These are phyloP conservation scores for Trametopsis cervina DNA, from an alignment of 768 basidiomycete species.

Conservation along the genomic window DNA sequence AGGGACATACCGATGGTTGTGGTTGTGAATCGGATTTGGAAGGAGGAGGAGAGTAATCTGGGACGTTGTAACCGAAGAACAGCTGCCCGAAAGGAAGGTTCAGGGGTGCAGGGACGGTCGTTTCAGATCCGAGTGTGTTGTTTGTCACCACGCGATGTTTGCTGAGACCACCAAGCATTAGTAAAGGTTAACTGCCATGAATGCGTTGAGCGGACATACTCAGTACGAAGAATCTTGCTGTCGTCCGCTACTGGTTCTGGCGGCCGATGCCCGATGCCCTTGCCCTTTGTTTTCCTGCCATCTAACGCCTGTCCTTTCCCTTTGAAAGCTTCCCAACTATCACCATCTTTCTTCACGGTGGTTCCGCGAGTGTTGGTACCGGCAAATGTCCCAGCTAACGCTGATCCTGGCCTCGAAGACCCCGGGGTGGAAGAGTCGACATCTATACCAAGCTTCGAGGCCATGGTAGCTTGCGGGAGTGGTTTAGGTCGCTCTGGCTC, in stretches of 20 bases:
- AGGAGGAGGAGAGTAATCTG: conserved; percentile 52
- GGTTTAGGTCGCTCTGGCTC: conserved; percentile 88
- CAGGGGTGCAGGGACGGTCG: conserved; percentile 82
- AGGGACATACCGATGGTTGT: conserved; percentile 13
- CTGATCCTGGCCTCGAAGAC: conserved; percentile 74
- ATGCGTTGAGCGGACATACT: conserved; percentile 54
- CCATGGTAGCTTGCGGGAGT: conserved; percentile 84
- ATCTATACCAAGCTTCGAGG: conserved; percentile 94
- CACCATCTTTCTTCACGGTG: conserved; percentile 65
- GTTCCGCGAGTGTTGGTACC: conserved; percentile 36
- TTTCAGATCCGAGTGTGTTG: conserved; percentile 62
- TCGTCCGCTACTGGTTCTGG: conserved; percentile 70
- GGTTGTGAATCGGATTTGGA: conserved; percentile 8
- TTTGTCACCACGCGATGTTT: conserved; percentile 81
- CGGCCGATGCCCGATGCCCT: conserved; percentile 80
- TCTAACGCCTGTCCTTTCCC: conserved; percentile 88
- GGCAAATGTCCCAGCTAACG: conserved; percentile 62
- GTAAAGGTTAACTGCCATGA: conserved; percentile 10
- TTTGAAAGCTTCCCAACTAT: conserved; percentile 93
- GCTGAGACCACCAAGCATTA: conserved; percentile 33
- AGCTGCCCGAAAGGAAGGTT: conserved; percentile 89
- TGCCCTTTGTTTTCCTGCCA: conserved; percentile 92
- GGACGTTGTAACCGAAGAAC: conserved; percentile 92
- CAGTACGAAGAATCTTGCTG: conserved; percentile 87
- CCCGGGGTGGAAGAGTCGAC: conserved; percentile 80